Conservation (phyloP, 805 yeast genomes). For the Isabelozyma heimii region DNA sequence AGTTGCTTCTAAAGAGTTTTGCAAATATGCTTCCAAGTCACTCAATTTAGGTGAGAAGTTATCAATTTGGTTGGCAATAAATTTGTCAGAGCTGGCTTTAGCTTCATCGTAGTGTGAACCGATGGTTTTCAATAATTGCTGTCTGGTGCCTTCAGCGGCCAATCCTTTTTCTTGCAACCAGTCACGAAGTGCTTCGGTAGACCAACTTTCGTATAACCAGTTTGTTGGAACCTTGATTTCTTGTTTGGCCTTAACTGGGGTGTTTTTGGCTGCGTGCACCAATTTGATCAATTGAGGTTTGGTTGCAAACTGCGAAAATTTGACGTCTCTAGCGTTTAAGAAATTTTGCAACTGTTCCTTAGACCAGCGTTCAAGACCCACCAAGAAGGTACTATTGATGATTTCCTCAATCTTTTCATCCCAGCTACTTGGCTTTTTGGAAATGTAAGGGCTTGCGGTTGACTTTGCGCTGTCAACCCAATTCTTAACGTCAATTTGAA, state of each 20-base stretch:
- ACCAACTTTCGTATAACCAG: conserved; percentile 35
- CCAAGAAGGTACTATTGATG: conserved; percentile 44
- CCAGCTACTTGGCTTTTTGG: conserved; percentile 19
- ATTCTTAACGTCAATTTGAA: conserved; percentile 37
- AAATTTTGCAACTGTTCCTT: conserved; percentile 42
- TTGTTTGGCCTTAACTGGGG: conserved; percentile 19
- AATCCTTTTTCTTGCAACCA: conserved; percentile 38
- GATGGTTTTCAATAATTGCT: conserved; percentile 18
- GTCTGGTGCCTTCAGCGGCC: conserved; percentile 19
- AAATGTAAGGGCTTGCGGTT: conserved; percentile 30
- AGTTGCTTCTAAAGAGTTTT: conserved; percentile 12
- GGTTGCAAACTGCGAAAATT: conserved; percentile 38
- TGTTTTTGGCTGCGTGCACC: conserved; percentile 35
- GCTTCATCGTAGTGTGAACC: conserved; percentile 5
- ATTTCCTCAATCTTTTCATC: neutral
- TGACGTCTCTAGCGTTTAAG: conserved; percentile 38
- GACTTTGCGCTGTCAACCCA: conserved; percentile 28
- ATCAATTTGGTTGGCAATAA: conserved; percentile 10
- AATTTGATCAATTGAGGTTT: conserved; percentile 36
- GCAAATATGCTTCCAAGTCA: conserved; percentile 14
- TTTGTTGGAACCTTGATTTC: conserved; percentile 11
- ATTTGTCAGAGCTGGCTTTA: neutral
- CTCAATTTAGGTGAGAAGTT: conserved; percentile 14
- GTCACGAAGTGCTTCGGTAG: conserved; percentile 32
- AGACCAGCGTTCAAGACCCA: conserved; percentile 47